Evolutionary conservation across 2,329 filamentous ascomycete genomes (phyloP), one percentile per base, ranked within the genome.

Genomic region (Chalaropsis ovoidea): DNA sequence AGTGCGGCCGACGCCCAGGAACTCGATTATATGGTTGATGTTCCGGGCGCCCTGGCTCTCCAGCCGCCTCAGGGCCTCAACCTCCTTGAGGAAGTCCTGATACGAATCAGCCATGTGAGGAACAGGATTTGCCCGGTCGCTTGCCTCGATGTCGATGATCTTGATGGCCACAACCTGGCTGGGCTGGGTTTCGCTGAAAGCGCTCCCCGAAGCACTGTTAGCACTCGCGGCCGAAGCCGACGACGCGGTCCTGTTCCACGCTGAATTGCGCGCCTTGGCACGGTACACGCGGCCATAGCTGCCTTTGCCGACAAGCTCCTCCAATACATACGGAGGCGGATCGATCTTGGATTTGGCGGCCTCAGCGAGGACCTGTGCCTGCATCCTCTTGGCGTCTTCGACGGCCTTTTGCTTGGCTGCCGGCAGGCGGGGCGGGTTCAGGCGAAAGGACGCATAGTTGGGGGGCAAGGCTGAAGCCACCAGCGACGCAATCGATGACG

Each of bases 101-200:
- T 86, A 88, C 0, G 85, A 86, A 73, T 86, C 83, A 58, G 84
- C 82, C 43, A 84, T 76, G 68, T 85, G 84, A 1, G 85, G 84
- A 70, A 88, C 82, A 60, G 84, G 75, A 19, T 67, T 67, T 24
- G 66, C 63, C 0, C 80, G 84, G 73, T 93, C 89, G 69, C 84
- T 82, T 71, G 88, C 87, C 71, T 94, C 89, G 60, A 93, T 88
- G 72, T 92, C 87, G 71, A 92, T 89, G 70, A 92, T 92, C 76
- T 94, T 91, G 72, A 91, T 82, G 19, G 88, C 87, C 27, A 90
- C 87, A 24, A 89, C 75, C 69, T 81, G 47, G 49, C 77, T 76
- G 2, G 76, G 78, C 58, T 75, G 54, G 54, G 7, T 58, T 7
- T 58, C 54, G n/a, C 27, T 15, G 10, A 7, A n/a, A 35, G n/a